These are phyloP conservation scores for Neonectria hederae DNA, from an alignment of 2,329 filamentous ascomycete genomes.

Conservation along the genomic window DNA sequence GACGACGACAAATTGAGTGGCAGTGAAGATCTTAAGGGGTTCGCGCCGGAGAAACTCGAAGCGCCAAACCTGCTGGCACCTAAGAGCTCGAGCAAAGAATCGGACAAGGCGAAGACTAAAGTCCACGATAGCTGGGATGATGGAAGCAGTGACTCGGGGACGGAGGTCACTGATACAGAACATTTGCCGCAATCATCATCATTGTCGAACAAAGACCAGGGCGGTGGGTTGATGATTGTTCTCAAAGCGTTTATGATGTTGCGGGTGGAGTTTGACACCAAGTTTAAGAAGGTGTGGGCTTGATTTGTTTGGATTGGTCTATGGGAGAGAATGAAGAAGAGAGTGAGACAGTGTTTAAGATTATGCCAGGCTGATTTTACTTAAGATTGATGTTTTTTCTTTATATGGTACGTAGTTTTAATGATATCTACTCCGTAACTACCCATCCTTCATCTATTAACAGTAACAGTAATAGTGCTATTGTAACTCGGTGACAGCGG, in stretches of 20 bases:
- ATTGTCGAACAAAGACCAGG: conserved; percentile 43
- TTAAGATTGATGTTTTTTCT: background rate
- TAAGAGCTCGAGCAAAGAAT: background rate
- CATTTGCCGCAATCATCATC: background rate
- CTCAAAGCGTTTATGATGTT: conserved; percentile 67
- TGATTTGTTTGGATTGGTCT: conserved; percentile 39
- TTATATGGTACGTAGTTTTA: background rate
- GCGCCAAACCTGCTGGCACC: conserved; percentile 31
- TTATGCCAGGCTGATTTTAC: background rate
- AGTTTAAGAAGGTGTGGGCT: conserved; percentile 71
- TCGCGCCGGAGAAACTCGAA: conserved; percentile 42
- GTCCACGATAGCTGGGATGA: conserved; percentile 55
- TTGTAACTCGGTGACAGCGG: background rate
- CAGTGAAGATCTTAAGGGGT: conserved; percentile 55
- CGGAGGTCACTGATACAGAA: conserved; percentile 17
- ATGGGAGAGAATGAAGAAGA: background rate
- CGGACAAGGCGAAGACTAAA: conserved; percentile 16
- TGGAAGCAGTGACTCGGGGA: conserved; percentile 12
- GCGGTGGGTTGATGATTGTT: conserved; percentile 63
- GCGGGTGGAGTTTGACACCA: conserved; percentile 68
- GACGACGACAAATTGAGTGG: conserved; percentile 47
- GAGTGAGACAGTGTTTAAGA: background rate
- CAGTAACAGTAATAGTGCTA: no score
- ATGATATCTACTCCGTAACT: no score
- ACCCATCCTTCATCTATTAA: no score